Conservation (phyloP, 1,139 yeast species). For the Zygoascus hellenicus region DNA sequence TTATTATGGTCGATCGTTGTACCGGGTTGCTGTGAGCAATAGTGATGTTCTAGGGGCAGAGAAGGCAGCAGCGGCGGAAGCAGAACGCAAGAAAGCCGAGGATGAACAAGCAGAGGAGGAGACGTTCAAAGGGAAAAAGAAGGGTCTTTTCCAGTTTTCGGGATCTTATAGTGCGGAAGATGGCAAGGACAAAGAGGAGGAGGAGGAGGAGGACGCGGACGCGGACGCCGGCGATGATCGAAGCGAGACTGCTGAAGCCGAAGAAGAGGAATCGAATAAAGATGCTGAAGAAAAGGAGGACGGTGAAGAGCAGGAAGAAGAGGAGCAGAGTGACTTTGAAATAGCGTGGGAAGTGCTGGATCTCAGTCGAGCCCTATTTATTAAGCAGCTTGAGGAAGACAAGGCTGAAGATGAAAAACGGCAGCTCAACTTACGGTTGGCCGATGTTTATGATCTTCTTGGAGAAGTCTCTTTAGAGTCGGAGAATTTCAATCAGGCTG, state of each 20-base stretch:
- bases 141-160: conserved; percentile 50
- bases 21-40: conserved; percentile 66
- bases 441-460: conserved; percentile 70
- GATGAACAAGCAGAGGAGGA: conserved; percentile 15
- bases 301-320: conserved; percentile 34
- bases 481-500: conserved; percentile 71
- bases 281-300: conserved; percentile 35
- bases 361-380: conserved; percentile 61
- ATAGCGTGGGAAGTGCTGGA: conserved; percentile 86
- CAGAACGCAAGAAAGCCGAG: conserved; percentile 11
- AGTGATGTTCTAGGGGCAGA: conserved; percentile 73
- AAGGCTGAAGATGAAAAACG: conserved; percentile 30
- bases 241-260: conserved; percentile 29
- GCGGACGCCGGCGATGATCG: conserved; percentile 31
- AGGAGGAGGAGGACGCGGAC: conserved; percentile 37
- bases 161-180: conserved; percentile 40
- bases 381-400: conserved; percentile 37
- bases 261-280: conserved; percentile 29
- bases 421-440: conserved; percentile 47
- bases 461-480: conserved; percentile 90
- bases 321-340: conserved; percentile 64
- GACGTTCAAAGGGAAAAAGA: neutral
- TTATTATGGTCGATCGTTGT: conserved; percentile 75
- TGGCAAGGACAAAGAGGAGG: conserved; percentile 40
- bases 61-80: conserved; percentile 25